These are phyloP conservation scores for Effrenium voratum DNA, from an alignment of 73 alveolate genomes.

Conservation along the genomic window DNA sequence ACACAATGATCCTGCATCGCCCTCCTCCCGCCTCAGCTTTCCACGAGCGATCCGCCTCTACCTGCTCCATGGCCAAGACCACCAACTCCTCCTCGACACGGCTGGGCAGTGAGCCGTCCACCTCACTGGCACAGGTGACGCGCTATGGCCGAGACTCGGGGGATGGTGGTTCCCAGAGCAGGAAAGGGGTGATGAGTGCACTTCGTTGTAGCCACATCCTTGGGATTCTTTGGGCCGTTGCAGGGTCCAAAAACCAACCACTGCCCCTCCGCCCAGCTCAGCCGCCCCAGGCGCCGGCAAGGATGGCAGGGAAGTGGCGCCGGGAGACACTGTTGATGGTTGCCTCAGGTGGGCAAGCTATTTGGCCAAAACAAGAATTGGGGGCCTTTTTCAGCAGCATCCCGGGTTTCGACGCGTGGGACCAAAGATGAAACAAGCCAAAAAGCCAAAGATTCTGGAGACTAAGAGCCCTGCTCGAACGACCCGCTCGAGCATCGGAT, in stretches of 20 bases:
- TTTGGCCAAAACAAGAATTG: neutral
- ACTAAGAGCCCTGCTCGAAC: constrained; percentile 5
- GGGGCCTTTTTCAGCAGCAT: neutral
- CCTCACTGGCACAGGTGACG: neutral
- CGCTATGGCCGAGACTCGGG: neutral
- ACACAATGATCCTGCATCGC: neutral
- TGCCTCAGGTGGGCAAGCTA: constrained; percentile 22
- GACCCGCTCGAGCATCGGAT: constrained; percentile 89
- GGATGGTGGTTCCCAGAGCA: neutral
- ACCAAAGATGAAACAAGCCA: too few relatives aligned
- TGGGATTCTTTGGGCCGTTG: too few relatives aligned
- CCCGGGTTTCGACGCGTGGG: too few relatives aligned
- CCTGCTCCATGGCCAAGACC: constrained; percentile 72
- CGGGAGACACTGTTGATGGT: constrained; percentile 64
- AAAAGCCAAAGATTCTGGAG: neutral
- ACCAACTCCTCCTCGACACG: constrained; percentile 76
- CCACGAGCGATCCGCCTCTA: constrained; percentile 9
- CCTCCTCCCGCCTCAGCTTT: neutral
- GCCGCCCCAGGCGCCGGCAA: neutral
- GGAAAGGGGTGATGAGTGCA: too few relatives aligned
- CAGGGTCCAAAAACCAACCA: too few relatives aligned
- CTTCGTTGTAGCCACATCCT: too few relatives aligned
- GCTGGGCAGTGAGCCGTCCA: constrained; percentile 53
- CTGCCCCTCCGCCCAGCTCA: neutral
- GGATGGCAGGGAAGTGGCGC: constrained; percentile 80